Evolutionary conservation across 257 asterid genomes (phyloP), one percentile per base, ranked within the genome.

Genomic region (Schizonepeta tenuifolia): DNA sequence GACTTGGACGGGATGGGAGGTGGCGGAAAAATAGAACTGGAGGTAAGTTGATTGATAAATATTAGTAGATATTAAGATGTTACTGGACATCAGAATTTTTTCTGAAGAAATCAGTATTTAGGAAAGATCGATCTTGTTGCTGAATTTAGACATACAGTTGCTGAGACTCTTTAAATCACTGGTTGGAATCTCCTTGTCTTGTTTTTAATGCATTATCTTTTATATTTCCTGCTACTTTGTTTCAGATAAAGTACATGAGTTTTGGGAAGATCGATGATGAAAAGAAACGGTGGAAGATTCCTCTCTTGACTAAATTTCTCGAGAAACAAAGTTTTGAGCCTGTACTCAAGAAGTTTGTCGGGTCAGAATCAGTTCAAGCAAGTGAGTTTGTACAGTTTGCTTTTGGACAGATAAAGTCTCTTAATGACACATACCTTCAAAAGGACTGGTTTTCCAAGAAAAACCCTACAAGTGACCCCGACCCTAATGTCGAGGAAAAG

Each of bases 1-100:
- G 92, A 88, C 76, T 82, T 95, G 87, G 98, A 90, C 86, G 99
- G 99, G 69, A 95, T 95, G 97, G 99, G 97, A 76, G 97, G 97
- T 86, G 99, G 99, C 80, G 99, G 98, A 75, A 90, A 88, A 88
- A 78, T 95, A 84, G 84, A 87, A 79, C 76, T 95, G 66, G 98
- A 92, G 98, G 98, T 90, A 78, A 76, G 89, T 82, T 75, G 69
- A 75, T 43, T 33, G 51, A 12, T 73, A 40, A 58, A 76, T 2
- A 7, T 14, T 14, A 43, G 73, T 22, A 65, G 44, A 69, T 66
- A 59, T 58, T 38, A 61, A 55, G 57, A 33, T 77, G 24, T 43
- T 31, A 63, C 41, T 58, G 12, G 41, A 43, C 11, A 26, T 57
- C 55, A 24, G 65, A 21, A 24, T 44, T 13, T 58, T 58, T 20